Percentiles rank a stretch among this genome's conserved stretches.
These are phyloP conservation scores for Incumbomyces lentus DNA, from an alignment of 2,329 filamentous ascomycete genomes.

Conservation along the genomic window DNA sequence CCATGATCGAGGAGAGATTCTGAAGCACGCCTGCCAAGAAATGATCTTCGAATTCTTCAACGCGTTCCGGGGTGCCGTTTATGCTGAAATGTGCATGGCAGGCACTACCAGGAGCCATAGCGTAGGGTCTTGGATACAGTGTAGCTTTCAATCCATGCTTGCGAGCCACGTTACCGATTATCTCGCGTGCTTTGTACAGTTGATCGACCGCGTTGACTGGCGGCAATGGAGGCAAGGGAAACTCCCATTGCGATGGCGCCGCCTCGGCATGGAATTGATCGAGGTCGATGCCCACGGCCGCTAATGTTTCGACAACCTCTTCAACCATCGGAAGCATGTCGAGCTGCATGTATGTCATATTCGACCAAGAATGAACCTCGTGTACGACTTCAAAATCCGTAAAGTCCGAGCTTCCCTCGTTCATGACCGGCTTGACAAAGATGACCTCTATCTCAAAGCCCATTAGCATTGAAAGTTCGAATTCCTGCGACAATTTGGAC, in stretches of 20 bases:
- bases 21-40: slow-evolving; percentile 65
- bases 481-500: slow-evolving; percentile 39
- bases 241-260: slow-evolving; percentile 65
- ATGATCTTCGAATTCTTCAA: slow-evolving; percentile 35
- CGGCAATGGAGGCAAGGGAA: slow-evolving; percentile 54
- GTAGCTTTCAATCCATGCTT: slow-evolving; percentile 56
- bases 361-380: slow-evolving; percentile 61
- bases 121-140: slow-evolving; percentile 61
- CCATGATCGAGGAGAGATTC: slow-evolving; percentile 55
- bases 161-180: slow-evolving; percentile 55
- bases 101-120: slow-evolving; percentile 50
- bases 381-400: slow-evolving; percentile 39
- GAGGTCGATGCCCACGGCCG: slow-evolving; percentile 52
- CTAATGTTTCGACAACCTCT: slow-evolving; percentile 53
- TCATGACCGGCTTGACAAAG: slow-evolving; percentile 46
- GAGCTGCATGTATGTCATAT: slow-evolving; percentile 51
- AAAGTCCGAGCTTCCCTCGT: slow-evolving; percentile 20
- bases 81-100: slow-evolving; percentile 63
- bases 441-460: slow-evolving; percentile 79
- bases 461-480: slow-evolving; percentile 50
- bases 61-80: slow-evolving; percentile 30
- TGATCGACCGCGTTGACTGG: slow-evolving; percentile 61
- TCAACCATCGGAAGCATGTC: slow-evolving; percentile 49
- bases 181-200: slow-evolving; percentile 59
- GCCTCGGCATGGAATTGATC: slow-evolving; percentile 68